These are phyloP conservation scores for Entoloma clypeatum DNA, from an alignment of 1,284 basidiomycete genomes.

Conservation along the genomic window DNA sequence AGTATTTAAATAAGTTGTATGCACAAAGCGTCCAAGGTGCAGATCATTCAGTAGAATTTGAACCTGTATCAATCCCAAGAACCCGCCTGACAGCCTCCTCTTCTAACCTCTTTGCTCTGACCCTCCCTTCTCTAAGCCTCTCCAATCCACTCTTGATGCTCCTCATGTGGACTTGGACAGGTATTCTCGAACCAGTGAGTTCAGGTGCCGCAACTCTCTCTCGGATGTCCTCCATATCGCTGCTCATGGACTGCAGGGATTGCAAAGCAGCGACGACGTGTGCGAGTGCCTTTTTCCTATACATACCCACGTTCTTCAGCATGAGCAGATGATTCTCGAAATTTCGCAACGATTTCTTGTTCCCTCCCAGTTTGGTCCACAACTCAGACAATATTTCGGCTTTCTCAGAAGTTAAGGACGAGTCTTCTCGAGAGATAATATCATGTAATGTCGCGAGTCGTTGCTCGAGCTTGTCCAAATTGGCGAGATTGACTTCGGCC, in stretches of 20 bases:
- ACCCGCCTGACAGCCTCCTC: constrained; percentile 34
- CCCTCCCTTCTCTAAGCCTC: constrained; percentile 55
- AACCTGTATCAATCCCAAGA: constrained; percentile 22
- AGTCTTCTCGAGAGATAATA: constrained; percentile 54
- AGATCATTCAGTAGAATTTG: constrained; percentile 1
- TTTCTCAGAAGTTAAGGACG: constrained; percentile 38
- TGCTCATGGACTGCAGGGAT: constrained; percentile 55
- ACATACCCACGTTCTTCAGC: constrained; percentile 50
- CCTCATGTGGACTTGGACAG: constrained; percentile 66
- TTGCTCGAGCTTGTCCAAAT: constrained; percentile 59
- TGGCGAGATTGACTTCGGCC: constrained; percentile 49
- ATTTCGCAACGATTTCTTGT: constrained; percentile 41
- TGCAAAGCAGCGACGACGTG: constrained; percentile 63
- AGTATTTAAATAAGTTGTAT: no score
- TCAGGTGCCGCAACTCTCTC: constrained; percentile 64
- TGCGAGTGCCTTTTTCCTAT: constrained; percentile 53
- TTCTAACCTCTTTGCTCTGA: constrained; percentile 38
- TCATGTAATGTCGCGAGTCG: constrained; percentile 53
- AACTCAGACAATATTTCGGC: constrained; percentile 57
- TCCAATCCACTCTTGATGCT: constrained; percentile 62
- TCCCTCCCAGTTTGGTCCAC: constrained; percentile 66
- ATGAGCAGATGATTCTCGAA: constrained; percentile 49
- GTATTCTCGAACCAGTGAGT: constrained; percentile 52
- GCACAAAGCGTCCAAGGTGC: no score
- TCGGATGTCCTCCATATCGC: constrained; percentile 70